Evolutionary conservation across 139 green algal species (phyloP), one percentile per base, ranked within the genome.

Genomic region (Dunaliella primolecta): DNA sequence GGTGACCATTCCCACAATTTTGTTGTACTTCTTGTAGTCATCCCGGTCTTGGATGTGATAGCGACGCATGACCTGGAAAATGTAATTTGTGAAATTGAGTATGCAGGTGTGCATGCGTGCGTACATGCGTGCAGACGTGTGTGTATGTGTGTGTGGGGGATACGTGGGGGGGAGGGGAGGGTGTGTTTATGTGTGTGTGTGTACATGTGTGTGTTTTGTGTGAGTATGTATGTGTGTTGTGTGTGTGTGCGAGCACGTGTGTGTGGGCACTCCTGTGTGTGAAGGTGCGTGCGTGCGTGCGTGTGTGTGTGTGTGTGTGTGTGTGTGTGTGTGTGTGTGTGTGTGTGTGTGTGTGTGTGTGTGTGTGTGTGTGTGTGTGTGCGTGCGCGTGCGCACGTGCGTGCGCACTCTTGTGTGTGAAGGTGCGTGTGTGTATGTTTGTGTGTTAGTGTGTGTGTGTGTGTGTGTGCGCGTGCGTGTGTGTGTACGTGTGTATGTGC

Each of bases 1-100:
- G 31, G 95, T 98, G 3, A 99, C 87, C 87, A 96, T 93, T 37
- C 97, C 97, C 64, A 88, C 93, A 23, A 98, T 87, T 78, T 95
- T 95, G 87, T 98, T 98, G 87, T 98, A 98, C 86, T 97, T 96
- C 72, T 95, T 98, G 93, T 99, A 99, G 86, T 99, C 97, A 82
- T 99, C 97, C 0, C 97, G 90, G 84, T 98, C 91, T 75, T 96
- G 94, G 64, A 99, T 97, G 89, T 99, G 96, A 86, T 99, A 99
- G 29, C 95, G 87, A 0, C 96, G 94, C 91, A 99, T 98, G 0
- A 98, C 93, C 94, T 99, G 91, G 3, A 77, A 2, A n/a, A n/a
- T n/a, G n/a, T n/a, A n/a, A n/a, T n/a, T n/a, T n/a, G n/a, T n/a
- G 7, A 31, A 34, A 75, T n/a, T 38, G 81, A 83, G 23, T 31